Percentiles rank a stretch among this genome's conserved stretches.
phyloP scores from a whole-genome alignment of 495 filamentous ascomycete species.

The Daldinia decipiens region DNA sequence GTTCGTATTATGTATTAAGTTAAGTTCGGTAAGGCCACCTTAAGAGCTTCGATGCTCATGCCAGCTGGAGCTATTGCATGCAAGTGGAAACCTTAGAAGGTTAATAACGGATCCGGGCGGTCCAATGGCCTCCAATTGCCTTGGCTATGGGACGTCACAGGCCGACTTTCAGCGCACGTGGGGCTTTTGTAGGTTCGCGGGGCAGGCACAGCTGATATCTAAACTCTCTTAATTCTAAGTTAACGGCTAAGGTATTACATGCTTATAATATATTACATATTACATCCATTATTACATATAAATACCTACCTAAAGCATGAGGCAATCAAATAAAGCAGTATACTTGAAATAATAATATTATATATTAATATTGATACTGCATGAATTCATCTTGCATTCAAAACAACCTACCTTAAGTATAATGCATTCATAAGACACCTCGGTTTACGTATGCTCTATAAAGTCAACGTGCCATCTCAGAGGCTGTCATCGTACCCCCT shows the following conservation, averaged over 20 bases:
- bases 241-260: no score
- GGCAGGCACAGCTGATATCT: background rate
- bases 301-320: no score
- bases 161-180: conserved; percentile 29
- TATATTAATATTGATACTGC: background rate
- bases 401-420: background rate
- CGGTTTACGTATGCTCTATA: background rate
- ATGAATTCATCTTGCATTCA: background rate
- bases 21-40: background rate
- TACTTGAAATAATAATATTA: background rate
- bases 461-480: background rate
- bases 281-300: no score
- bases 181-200: conserved; percentile 39
- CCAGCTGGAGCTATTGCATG: conserved; percentile 15
- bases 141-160: conserved; percentile 29
- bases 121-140: background rate
- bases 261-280: no score
- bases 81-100: conserved; percentile 5
- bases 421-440: background rate
- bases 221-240: no score
- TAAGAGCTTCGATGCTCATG: background rate
- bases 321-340: background rate
- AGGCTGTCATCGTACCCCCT: background rate
- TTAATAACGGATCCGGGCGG: conserved; percentile 17
- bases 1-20: no score